Base-by-base conservation (phyloP, 2,329 filamentous ascomycete genomes). In the Sclerotinia borealis region DNA sequence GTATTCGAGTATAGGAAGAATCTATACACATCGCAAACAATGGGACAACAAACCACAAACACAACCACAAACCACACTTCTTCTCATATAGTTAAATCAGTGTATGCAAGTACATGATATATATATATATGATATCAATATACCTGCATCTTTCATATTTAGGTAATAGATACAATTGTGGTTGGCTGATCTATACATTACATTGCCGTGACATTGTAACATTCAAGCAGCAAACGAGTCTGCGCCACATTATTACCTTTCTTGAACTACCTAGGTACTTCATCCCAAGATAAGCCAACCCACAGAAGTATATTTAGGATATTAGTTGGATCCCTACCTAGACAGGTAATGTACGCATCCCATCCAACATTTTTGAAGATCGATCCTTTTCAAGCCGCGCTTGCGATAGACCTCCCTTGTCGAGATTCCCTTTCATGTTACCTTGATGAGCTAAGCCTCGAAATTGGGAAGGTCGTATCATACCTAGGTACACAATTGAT, bases 141-240 rank as follows among this genome's bases (percentile, higher is more conserved):
- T 43, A 43, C 37, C 52, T 56, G 25, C 52, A 56, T 37, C 52
- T 43, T 56, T 55, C 52, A 56, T 56, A 43, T 56, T 41, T 43
- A 45, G 52, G 3, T 7, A 34, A 56, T 6, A 34, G 8, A 10
- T 17, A 5, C 52, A 11, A 10, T 10, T 31, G 17, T 41, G 52
- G 17, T 55, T 55, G 52, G 37, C 27, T 43, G 52, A 39, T 55
- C 39, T n/a, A 8, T 45, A 27, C 37, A 55, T 11, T 45, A 27
- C 37, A 55, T 55, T 27, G 10, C 37, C 25, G 52, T 55, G 39
- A 37, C 25, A 31, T 55, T 17, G 27, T 31, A 13, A 13, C 10
- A 55, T 43, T 31, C 19, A 13, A 34, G 29, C 29, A 55, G 27
- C 27, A 15, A 22, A 31, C 11, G 52, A 43, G 37, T 43, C 52